phyloP scores from a whole-genome alignment of 23 red algal genomes.

The Gracilaria domingensis region DNA sequence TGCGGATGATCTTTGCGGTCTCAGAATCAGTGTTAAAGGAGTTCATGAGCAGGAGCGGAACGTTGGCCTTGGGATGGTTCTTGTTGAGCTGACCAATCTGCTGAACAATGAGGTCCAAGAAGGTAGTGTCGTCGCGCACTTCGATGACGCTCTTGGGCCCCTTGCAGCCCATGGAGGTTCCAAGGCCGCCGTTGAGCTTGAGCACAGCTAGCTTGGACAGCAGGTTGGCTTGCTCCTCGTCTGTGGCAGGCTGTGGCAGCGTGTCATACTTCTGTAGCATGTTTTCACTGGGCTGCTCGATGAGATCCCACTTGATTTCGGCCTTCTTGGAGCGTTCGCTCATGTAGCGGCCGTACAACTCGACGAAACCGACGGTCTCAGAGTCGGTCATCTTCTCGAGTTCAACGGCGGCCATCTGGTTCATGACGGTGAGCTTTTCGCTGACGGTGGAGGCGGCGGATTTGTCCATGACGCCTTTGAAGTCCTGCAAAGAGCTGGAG shows the following conservation, averaged over 20 bases:
- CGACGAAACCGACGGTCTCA: constrained; percentile 85
- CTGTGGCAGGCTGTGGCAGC: constrained; percentile 47
- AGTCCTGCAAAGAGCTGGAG: constrained; percentile 69
- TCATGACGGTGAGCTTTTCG: constrained; percentile 72
- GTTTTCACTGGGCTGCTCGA: constrained; percentile 89
- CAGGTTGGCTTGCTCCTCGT: constrained; percentile 51
- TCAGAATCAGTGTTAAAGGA: constrained; percentile 95
- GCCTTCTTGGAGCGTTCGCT: constrained; percentile 75
- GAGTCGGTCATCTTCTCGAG: constrained; percentile 82
- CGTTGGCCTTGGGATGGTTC: constrained; percentile 76
- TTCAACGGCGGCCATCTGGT: constrained; percentile 42
- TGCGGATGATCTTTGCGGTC: constrained; percentile 97
- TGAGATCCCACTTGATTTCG: constrained; percentile 91
- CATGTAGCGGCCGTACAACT: constrained; percentile 89
- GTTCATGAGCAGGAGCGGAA: constrained; percentile 98
- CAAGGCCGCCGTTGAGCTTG: constrained; percentile 99
- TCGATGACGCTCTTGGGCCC: constrained; percentile 99
- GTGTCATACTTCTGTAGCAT: constrained; percentile 87
- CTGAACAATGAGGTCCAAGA: constrained; percentile 98
- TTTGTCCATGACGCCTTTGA: constrained; percentile 85
- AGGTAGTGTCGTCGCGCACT: constrained; percentile 92
- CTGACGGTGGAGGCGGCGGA: constrained; percentile 45
- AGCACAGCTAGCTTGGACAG: constrained; percentile 91
- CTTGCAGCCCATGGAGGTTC: constrained; percentile 98
- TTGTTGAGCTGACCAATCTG: constrained; percentile 98